These are phyloP conservation scores for Rubia tinctorum DNA, from an alignment of 305 asterid genomes.

Conservation along the genomic window DNA sequence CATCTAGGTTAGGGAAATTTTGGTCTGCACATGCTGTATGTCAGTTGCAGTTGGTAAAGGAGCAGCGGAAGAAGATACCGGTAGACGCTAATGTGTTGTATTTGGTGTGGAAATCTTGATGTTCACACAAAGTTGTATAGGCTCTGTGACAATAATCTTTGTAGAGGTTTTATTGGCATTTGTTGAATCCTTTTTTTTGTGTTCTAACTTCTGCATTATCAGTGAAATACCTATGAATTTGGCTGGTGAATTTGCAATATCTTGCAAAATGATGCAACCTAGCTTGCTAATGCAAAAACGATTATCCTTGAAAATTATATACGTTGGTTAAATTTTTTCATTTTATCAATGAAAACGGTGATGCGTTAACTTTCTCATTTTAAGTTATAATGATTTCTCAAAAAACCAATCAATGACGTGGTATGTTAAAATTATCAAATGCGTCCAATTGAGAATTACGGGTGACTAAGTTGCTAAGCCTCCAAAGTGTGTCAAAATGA, in stretches of 20 bases:
- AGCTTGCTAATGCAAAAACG: not conserved
- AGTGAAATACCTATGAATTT: not conserved
- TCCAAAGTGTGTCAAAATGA: not conserved
- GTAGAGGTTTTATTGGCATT: not conserved
- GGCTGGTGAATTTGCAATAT: not conserved
- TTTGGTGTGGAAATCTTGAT: not conserved
- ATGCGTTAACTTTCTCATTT: no score
- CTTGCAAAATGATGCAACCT: not conserved
- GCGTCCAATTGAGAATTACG: no score
- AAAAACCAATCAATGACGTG: no score
- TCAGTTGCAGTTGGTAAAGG: slow-evolving; percentile 6
- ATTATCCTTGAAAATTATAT: not conserved
- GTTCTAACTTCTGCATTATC: not conserved
- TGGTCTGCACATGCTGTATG: slow-evolving; percentile 1
- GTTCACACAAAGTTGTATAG: slow-evolving; percentile 14
- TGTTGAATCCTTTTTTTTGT: not conserved
- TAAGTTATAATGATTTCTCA: no score
- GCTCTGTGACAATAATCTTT: not conserved
- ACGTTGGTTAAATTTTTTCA: no score
- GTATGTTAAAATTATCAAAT: not conserved
- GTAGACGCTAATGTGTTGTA: not conserved
- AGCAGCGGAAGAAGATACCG: not conserved
- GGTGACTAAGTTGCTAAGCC: not conserved
- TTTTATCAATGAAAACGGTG: no score
- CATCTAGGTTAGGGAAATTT: slow-evolving; percentile 2